A percentile compares a stretch with the other conserved stretches of the same genome.
phyloP scores from a whole-genome alignment of 306 rosid genomes.

The Trichosanthes truncata region DNA sequence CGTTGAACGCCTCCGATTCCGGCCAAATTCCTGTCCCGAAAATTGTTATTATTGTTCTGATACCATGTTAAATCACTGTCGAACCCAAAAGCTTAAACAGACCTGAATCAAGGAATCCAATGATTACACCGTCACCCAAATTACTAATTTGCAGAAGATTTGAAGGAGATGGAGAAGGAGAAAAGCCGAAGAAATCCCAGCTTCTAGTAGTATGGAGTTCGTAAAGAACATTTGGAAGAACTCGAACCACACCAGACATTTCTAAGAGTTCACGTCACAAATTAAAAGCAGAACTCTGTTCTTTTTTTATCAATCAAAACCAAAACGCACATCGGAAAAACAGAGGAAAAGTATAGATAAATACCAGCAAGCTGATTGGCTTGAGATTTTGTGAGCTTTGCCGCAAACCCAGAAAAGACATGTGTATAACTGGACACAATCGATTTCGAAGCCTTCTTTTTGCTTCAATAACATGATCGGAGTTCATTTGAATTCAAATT shows the following conservation, averaged over 20 bases:
- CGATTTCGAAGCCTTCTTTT: constrained; percentile 17
- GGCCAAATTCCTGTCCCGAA: constrained; percentile 46
- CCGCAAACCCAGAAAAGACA: constrained; percentile 36
- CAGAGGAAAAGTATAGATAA: neutral
- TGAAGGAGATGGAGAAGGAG: constrained; percentile 15
- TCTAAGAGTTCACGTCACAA: constrained; percentile 15
- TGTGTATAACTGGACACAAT: constrained; percentile 29
- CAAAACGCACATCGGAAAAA: neutral
- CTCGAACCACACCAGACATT: constrained; percentile 31
- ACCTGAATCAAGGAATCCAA: constrained; percentile 52
- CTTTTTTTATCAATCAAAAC: neutral
- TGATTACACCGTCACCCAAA: constrained; percentile 30
- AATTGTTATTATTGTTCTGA: too few relatives aligned
- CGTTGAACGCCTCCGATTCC: constrained; percentile 33
- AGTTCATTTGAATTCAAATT: neutral
- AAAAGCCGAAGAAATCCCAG: constrained; percentile 43
- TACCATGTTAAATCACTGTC: too few relatives aligned
- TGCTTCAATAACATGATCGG: constrained; percentile 1
- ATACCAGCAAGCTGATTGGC: constrained; percentile 17
- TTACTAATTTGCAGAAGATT: constrained; percentile 26
- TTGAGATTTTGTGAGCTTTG: constrained; percentile 25
- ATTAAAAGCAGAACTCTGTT: neutral
- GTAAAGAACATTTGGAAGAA: constrained; percentile 31
- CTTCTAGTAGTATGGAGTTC: constrained; percentile 47
- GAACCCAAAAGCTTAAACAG: neutral